These are phyloP conservation scores for Dothistroma pini DNA, from an alignment of 2,329 filamentous ascomycete genomes.

Conservation along the genomic window DNA sequence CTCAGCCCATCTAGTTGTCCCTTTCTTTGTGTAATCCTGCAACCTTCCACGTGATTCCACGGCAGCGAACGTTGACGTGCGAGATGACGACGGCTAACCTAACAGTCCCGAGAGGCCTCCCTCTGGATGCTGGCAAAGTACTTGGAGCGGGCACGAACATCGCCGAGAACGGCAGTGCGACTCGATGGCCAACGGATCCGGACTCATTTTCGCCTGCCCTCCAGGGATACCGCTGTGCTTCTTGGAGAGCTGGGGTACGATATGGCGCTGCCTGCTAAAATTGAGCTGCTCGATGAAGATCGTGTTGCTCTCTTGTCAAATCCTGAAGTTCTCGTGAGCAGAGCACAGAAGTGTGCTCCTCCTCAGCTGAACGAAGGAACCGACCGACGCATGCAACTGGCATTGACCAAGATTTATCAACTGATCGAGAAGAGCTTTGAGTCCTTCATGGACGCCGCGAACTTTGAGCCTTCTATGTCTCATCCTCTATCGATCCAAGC, in stretches of 20 bases:
- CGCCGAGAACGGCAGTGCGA: neutral
- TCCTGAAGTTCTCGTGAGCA: constrained; percentile 16
- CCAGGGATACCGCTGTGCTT: constrained; percentile 22
- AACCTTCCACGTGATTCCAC: neutral
- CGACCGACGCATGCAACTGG: constrained; percentile 21
- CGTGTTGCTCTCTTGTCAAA: constrained; percentile 16
- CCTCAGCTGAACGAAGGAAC: constrained; percentile 17
- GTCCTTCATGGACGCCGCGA: constrained; percentile 22
- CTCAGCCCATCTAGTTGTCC: neutral
- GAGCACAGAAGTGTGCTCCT: constrained; percentile 14
- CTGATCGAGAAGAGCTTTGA: constrained; percentile 22
- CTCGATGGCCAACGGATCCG: constrained; percentile 14
- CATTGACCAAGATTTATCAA: constrained; percentile 23
- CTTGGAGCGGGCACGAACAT: neutral
- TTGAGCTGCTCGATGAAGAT: constrained; percentile 15
- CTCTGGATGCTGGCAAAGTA: neutral
- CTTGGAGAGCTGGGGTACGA: constrained; percentile 17
- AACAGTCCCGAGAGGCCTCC: neutral
- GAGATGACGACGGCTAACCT: neutral
- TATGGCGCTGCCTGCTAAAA: constrained; percentile 10
- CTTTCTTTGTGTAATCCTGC: neutral
- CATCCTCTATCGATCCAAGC: constrained; percentile 16
- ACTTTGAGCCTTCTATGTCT: constrained; percentile 24
- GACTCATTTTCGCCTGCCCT: constrained; percentile 14
- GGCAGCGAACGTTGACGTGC: neutral